Conservation (phyloP, 768 basidiomycete species). For the Kondoa subrosea region DNA sequence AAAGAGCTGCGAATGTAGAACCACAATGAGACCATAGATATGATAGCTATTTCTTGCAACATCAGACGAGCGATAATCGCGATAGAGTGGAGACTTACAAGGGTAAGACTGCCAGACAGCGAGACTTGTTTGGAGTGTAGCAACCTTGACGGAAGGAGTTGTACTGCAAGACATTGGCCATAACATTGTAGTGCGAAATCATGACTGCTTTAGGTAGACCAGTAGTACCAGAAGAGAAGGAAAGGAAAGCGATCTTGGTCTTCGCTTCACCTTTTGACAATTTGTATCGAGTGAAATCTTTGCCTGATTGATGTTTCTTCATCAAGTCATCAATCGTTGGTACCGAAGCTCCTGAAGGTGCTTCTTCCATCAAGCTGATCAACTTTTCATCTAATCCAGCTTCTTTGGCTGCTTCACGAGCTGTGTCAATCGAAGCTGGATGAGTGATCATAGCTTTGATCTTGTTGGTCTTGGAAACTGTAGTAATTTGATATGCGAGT, state of each 20-base stretch:
- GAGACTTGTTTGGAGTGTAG: background rate
- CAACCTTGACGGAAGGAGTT: background rate
- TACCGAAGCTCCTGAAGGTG: background rate
- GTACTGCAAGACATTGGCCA: background rate
- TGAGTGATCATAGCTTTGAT: background rate
- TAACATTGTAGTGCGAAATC: slow-evolving; percentile 6
- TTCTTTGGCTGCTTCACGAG: background rate
- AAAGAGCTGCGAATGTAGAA: background rate
- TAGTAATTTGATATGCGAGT: background rate
- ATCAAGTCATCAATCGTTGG: background rate
- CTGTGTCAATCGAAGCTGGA: background rate
- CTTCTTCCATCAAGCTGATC: background rate
- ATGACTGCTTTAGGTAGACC: slow-evolving; percentile 9
- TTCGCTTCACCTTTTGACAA: background rate
- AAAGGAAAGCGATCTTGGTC: slow-evolving; percentile 1
- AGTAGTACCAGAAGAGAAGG: slow-evolving; percentile 7
- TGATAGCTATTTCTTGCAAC: slow-evolving; percentile 5
- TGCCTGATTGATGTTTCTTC: background rate
- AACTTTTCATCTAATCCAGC: background rate
- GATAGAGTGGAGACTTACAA: background rate
- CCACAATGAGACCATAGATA: slow-evolving; percentile 5
- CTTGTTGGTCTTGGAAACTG: background rate
- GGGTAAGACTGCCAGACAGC: background rate
- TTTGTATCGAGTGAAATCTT: background rate
- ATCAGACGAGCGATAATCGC: background rate